A percentile compares a stretch with the other conserved stretches of the same genome.
Evolutionary conservation across 1,139 yeast genomes (phyloP).

Genomic region (Geotrichum candidum): DNA sequence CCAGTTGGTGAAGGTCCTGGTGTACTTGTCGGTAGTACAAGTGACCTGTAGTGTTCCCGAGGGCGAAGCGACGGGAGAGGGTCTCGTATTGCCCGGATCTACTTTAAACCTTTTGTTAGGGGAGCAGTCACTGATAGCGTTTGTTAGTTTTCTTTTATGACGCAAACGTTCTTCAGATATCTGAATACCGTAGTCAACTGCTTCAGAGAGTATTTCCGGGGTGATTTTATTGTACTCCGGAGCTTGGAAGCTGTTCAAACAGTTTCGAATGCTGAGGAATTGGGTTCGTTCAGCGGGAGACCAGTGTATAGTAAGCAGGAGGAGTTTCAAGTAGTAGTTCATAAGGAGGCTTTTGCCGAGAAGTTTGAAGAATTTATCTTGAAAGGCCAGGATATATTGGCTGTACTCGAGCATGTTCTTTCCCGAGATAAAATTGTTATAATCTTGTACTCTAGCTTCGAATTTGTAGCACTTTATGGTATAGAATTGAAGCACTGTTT

Average conservation of each 20-base stretch:
- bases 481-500: too few relatives aligned
- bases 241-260: background rate
- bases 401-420: background rate
- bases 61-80: background rate
- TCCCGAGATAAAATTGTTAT: background rate
- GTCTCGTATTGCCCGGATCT: background rate
- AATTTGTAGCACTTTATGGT: background rate
- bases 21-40: too few relatives aligned
- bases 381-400: background rate
- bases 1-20: too few relatives aligned
- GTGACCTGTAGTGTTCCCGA: too few relatives aligned
- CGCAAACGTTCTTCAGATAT: background rate
- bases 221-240: background rate
- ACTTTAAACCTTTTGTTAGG: too few relatives aligned
- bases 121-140: background rate
- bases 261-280: background rate
- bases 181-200: background rate
- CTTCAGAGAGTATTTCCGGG: background rate
- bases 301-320: background rate
- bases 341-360: background rate
- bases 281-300: background rate
- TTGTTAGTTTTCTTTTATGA: background rate
- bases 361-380: too few relatives aligned
- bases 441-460: background rate
- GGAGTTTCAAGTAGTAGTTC: background rate